Evolutionary conservation across 2,329 filamentous ascomycete genomes (phyloP).

Genomic region (Knufia petricola): DNA sequence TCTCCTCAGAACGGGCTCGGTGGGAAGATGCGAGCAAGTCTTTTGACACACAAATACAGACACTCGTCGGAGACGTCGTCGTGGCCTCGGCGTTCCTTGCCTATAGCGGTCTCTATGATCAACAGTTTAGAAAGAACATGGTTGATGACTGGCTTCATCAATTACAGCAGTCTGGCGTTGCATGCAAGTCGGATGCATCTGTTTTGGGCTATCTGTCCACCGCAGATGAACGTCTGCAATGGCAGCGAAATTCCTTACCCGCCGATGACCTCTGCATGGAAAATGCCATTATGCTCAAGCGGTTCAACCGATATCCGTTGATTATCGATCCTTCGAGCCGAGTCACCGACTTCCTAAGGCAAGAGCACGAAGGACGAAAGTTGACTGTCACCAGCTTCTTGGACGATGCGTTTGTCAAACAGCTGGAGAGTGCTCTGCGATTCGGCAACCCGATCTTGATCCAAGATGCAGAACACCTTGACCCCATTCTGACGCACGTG

Average conservation of each 20-base stretch:
- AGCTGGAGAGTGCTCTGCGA: conserved; percentile 88
- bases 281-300: conserved; percentile 92
- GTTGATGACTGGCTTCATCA: conserved; percentile 96
- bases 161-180: conserved; percentile 82
- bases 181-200: conserved; percentile 86
- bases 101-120: conserved; percentile 93
- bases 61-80: conserved; percentile 87
- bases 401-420: conserved; percentile 96
- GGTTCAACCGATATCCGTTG: conserved; percentile 95
- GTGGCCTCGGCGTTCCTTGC: conserved; percentile 95
- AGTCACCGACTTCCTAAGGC: conserved; percentile 88
- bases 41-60: conserved; percentile 95
- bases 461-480: conserved; percentile 92
- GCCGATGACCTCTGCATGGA: conserved; percentile 97
- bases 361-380: conserved; percentile 84
- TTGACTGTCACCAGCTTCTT: conserved; percentile 96
- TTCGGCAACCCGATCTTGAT: conserved; percentile 98
- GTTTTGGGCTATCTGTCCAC: conserved; percentile 95
- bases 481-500: conserved; percentile 95
- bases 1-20: conserved; percentile 82
- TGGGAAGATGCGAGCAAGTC: conserved; percentile 98
- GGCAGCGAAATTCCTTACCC: conserved; percentile 88
- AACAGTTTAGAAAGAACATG: conserved; percentile 96
- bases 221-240: conserved; percentile 84
- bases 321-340: conserved; percentile 97